These are phyloP conservation scores for Pichia ethanolica DNA, from an alignment of 805 yeast genomes.

Conservation along the genomic window DNA sequence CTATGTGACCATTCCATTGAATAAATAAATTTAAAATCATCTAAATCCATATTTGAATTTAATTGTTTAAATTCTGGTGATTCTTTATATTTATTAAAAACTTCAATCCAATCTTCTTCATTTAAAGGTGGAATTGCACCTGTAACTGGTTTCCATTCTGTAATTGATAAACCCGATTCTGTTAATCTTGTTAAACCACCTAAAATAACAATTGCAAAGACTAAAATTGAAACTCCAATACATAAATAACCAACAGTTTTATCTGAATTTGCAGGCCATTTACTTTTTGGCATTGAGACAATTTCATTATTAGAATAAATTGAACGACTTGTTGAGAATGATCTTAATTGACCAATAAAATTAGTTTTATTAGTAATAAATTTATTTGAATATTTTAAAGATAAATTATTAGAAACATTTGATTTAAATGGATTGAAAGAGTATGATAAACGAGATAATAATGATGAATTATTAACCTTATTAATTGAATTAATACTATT, in stretches of 20 bases:
- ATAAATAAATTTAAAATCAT: conserved; percentile 90
- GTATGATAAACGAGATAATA: background rate
- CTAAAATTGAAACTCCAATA: conserved; percentile 77
- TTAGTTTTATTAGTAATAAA: background rate
- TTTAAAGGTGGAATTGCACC: conserved; percentile 87
- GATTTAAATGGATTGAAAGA: background rate
- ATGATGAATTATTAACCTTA: background rate
- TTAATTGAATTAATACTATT: background rate
- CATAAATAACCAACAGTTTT: conserved; percentile 80
- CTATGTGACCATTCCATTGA: conserved; percentile 98
- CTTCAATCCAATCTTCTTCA: conserved; percentile 77
- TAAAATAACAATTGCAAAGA: conserved; percentile 90
- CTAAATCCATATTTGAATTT: conserved; percentile 82
- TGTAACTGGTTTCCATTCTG: conserved; percentile 98
- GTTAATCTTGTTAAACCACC: conserved; percentile 96
- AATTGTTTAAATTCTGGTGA: conserved; percentile 89
- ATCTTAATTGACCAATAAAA: background rate
- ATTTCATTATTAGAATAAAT: conserved; percentile 3
- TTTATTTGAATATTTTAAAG: too few relatives aligned
- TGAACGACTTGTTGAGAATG: background rate
- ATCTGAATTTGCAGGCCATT: conserved; percentile 40
- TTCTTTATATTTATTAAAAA: conserved; percentile 69
- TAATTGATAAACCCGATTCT: conserved; percentile 91
- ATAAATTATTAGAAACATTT: background rate
- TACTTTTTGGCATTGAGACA: conserved; percentile 4